Evolutionary conservation across 2,329 filamentous ascomycete genomes (phyloP), one percentile per base, ranked within the genome.

Genomic region (Sarocladium brachiariae): DNA sequence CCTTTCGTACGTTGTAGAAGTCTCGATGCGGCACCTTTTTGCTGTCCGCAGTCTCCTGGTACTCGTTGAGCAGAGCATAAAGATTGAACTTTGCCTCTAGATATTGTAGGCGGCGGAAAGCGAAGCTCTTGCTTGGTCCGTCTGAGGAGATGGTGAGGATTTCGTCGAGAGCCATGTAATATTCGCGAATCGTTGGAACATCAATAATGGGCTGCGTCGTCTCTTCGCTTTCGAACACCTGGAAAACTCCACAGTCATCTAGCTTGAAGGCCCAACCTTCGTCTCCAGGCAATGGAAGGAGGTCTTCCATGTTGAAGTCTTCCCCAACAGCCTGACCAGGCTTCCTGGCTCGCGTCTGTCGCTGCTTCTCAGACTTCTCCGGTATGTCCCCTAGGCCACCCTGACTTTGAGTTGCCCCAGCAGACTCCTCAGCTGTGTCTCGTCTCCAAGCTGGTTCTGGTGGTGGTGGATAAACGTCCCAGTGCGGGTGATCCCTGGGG

Each of bases 1-100:
- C 93, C 68, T 99, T 99, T 64, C 93, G 81, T 46, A 99, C 93
- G 63, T 99, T 99, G 74, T 99, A 99, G 64, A 99, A 99, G 69
- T 99, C 93, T 72, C 93, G 84, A 68, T 99, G 93, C 2, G 93
- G 93, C 50, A 97, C 93, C 60, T 88, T 92, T 68, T 99, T 99
- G 66, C 89, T 96, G 72, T 99, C 93, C 53, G 93, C 92, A 49
- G 95, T 93, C 68, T 99, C 93, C 64, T 97, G 91, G 59, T 97
- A 97, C 66, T 96, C 93, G 64, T 99, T 97, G 52, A 97, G 73
- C 25, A 99, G 79, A 19, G 84, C 81, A 64, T 99, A 96, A 19
- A 99, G 77, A 64, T 96, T 95, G 70, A 96, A 99, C 64, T 96
- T 96, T 53, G 90, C 92, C 70, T 99, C 93, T 8, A 99, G 74